Conservation (phyloP, 2,329 filamentous ascomycete species). For the Cordyceps pruinosa region DNA sequence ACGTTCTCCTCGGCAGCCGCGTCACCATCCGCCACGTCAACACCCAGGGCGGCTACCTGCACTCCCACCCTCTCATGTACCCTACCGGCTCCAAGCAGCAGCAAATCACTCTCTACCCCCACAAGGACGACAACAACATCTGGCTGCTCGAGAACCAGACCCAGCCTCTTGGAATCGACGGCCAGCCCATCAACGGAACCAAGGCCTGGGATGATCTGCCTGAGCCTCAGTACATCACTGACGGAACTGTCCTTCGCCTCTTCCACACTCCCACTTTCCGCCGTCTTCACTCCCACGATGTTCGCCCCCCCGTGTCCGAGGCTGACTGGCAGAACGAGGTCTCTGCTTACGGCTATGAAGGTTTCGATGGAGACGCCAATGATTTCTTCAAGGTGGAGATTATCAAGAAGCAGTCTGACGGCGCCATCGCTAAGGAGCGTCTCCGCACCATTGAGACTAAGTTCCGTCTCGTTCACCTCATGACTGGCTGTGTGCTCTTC, state of each 20-base stretch:
- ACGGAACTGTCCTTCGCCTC: constrained; percentile 74
- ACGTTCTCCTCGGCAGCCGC: constrained; percentile 83
- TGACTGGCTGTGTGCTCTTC: constrained; percentile 94
- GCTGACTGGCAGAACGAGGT: constrained; percentile 94
- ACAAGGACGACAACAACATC: constrained; percentile 98
- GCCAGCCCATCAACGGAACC: constrained; percentile 71
- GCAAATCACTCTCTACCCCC: constrained; percentile 94
- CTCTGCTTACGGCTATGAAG: constrained; percentile 94
- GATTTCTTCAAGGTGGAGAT: constrained; percentile 95
- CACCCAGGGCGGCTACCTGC: constrained; percentile 94
- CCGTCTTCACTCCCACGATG: constrained; percentile 91
- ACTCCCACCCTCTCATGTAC: constrained; percentile 97
- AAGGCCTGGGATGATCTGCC: constrained; percentile 72
- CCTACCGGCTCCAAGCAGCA: constrained; percentile 96
- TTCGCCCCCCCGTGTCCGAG: constrained; percentile 78
- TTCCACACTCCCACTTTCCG: constrained; percentile 81
- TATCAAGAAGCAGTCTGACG: constrained; percentile 78
- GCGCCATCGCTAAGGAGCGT: constrained; percentile 70
- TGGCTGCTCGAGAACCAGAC: constrained; percentile 96
- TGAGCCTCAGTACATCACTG: constrained; percentile 61
- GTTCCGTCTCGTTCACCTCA: constrained; percentile 89
- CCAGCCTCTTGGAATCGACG: constrained; percentile 71
- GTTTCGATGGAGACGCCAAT: constrained; percentile 94
- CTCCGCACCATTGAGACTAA: constrained; percentile 93
- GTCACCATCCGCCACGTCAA: constrained; percentile 88